Base-by-base conservation (phyloP, 345 rosid genomes). In the Atalantia buxifolia region DNA sequence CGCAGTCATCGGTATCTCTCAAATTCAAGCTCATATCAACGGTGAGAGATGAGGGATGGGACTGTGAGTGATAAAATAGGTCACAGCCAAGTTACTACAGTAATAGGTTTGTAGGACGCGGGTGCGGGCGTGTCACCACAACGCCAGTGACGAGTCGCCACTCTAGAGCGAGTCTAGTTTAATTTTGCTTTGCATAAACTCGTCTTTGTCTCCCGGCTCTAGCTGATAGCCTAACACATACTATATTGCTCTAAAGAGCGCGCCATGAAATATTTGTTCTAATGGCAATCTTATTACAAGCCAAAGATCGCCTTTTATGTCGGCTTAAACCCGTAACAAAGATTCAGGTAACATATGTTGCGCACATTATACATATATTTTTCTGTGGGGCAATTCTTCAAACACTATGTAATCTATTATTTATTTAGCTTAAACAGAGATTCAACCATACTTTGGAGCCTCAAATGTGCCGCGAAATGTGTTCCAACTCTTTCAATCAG, bases 211-310 rank as follows among this genome's bases (percentile, higher is more conserved):
- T 2, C 48, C 14, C 7, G 36, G 36, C 50, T 10, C 50, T 42
- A 42, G 50, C 50, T 42, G 10, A 42, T 42, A 42, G 50, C 50
- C 50, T 42, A 42, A 42, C 12, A 42, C 16, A 12, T 42, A 9
- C 4, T 12, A 45, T 3, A 45, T 45, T 45, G 50, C 50, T 45
- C 50, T 45, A 45, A 45, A 45, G 50, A 50, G 83, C 77, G 79
- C 81, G 88, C 85, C 83, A 86, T 85, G 87, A 50, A 71, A 79
- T 74, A 74, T 38, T 31, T 57, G 31, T 16, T 74, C 62, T 65
- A 69, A 92, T 88, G 95, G 91, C 88, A 75, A 67, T 73, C 42
- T 69, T 82, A 57, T 31, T 79, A 55, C 86, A 77, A 64, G 75
- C 82, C 65, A 87, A 76, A 75, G 79, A 70, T 64, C 60, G 70